Base-by-base conservation (phyloP, 2,329 filamentous ascomycete species). In the Cercospora sojina region DNA sequence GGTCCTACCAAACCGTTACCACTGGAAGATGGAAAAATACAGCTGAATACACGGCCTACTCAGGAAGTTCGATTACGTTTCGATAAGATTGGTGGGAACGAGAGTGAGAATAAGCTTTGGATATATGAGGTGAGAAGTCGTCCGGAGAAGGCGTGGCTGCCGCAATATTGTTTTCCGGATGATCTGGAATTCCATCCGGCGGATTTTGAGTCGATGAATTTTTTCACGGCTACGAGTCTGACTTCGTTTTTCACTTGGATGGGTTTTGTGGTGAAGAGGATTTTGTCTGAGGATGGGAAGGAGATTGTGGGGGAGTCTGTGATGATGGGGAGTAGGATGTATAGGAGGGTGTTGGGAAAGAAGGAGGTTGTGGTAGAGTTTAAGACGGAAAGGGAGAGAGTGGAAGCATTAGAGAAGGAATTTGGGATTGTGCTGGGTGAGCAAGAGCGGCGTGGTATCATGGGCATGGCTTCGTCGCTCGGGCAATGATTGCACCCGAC, bases 81-180 rank as follows among this genome's bases (percentile, higher is more conserved):
- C 25, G 69, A 72, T 25, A 51, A 66, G 2, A 38, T 73, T 12
- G 29, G 51, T 1, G 67, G 72, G 53, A 64, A 71, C 43, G 10
- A 62, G n/a, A 31, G 53, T 9, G 57, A 62, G 12, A 77, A 80
- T 57, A 77, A 80, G 16, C 67, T 82, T 4, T 83, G 81, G 81
- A 77, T 82, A 0, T 80, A 79, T 51, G 77, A 82, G 59, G 72
- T 76, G 64, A 75, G 60, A 68, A 66, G 53, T 43, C 27, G 56
- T 2, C 47, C 58, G 5, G 61, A 55, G 6, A 56, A 51, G 20
- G 13, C 81, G 1, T 93, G 89, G 86, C 79, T 83, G 29, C 79
- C 85, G 2, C 84, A 83, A 64, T 91, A 91, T 76, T 85, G 83
- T 67, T 92, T 92, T 75, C 83, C 84, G 2, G 86, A 90, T 43